Evolutionary conservation across 2,329 filamentous ascomycete species (phyloP).

Genomic region (Exophiala lecanii-corni): DNA sequence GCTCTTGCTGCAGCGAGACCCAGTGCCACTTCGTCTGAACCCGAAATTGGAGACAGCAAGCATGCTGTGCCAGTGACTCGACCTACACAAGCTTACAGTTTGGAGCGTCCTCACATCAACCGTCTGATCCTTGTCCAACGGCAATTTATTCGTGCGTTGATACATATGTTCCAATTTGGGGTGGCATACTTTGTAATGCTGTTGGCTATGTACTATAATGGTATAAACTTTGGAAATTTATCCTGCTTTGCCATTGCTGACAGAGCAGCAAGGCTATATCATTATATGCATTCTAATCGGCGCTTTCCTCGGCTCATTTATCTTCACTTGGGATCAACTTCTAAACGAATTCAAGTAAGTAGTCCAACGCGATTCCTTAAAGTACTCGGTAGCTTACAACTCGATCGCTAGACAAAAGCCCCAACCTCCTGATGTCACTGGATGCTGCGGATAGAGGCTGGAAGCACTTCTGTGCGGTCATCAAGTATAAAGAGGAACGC

Average conservation of each 20-base stretch:
- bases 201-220: constrained; percentile 61
- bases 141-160: neutral
- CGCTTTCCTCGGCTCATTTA: constrained; percentile 65
- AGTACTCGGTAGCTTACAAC: too few species aligned
- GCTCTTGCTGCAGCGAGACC: neutral
- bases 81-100: neutral
- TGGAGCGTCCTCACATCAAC: neutral
- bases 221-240: constrained; percentile 27
- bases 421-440: neutral
- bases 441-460: neutral
- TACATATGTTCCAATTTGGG: constrained; percentile 46
- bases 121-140: neutral
- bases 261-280: constrained; percentile 51
- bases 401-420: neutral
- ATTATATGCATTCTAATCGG: constrained; percentile 79
- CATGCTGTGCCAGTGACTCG: neutral
- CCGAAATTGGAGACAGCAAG: neutral
- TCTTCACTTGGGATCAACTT: constrained; percentile 59
- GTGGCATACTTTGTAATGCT: constrained; percentile 76
- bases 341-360: constrained; percentile 6
- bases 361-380: too few species aligned
- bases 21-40: neutral
- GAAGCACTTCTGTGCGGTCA: too few species aligned
- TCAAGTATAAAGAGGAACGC: too few species aligned
- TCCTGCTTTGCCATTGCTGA: neutral